Evolutionary conservation across 192 early-diverging fungal species (phyloP).

Genomic region (Linnemannia schmuckeri): DNA sequence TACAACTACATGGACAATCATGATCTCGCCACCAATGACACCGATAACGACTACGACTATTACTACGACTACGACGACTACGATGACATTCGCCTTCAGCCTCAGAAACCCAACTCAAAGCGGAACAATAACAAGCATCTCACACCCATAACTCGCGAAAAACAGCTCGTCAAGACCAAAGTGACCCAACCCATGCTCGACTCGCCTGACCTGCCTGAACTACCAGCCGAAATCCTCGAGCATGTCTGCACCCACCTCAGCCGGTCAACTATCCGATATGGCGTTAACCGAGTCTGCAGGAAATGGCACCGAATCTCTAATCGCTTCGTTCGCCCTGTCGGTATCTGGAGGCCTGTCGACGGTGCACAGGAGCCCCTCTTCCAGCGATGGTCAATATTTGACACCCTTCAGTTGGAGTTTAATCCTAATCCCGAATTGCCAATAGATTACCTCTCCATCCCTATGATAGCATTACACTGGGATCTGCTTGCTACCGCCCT

Average conservation of each 20-base stretch:
- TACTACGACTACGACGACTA: neutral
- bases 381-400: neutral
- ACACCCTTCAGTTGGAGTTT: conserved; percentile 10
- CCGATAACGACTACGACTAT: neutral
- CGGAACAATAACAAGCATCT: neutral
- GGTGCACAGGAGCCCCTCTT: neutral
- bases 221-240: conserved; percentile 39
- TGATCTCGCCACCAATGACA: neutral
- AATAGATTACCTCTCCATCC: too few relatives aligned
- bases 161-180: neutral
- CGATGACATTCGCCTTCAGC: neutral
- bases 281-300: conserved; percentile 33
- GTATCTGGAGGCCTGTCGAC: conserved; percentile 20
- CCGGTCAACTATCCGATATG: conserved; percentile 17
- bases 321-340: conserved; percentile 17
- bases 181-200: conserved; percentile 14
- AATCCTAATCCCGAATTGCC: neutral
- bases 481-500: too few relatives aligned
- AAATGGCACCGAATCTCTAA: conserved; percentile 28
- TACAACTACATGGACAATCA: too few relatives aligned
- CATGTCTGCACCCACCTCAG: conserved; percentile 26
- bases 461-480: too few relatives aligned
- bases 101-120: neutral
- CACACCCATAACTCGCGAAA: neutral
- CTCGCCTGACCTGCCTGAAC: neutral